A percentile compares a stretch with the other conserved stretches of the same genome.
Evolutionary conservation across 352 stramenopile species (phyloP).

Genomic region (Phytophthora lateralis): DNA sequence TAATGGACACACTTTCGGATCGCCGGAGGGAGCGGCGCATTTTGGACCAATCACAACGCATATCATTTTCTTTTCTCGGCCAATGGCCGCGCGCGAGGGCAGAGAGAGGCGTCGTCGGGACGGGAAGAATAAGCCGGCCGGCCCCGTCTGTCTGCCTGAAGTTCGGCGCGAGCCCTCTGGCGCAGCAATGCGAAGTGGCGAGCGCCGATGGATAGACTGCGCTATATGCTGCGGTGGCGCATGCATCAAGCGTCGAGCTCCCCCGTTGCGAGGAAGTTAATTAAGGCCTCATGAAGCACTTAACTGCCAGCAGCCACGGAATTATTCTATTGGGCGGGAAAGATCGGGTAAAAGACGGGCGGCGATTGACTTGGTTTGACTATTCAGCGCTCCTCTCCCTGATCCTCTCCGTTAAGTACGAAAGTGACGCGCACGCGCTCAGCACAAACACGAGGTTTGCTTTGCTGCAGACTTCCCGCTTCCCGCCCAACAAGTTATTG

Average conservation of each 20-base stretch:
- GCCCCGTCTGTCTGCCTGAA: constrained; percentile 40
- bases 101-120: constrained; percentile 17
- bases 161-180: constrained; percentile 30
- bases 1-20: constrained; percentile 50
- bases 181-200: constrained; percentile 30
- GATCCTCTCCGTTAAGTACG: constrained; percentile 21
- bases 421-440: constrained; percentile 10
- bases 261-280: background rate
- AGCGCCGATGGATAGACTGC: constrained; percentile 18
- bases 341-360: constrained; percentile 17
- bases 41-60: constrained; percentile 3
- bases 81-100: constrained; percentile 21
- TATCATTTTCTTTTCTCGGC: constrained; percentile 1
- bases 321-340: constrained; percentile 37
- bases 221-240: background rate
- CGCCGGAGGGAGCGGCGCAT: constrained; percentile 1
- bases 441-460: constrained; percentile 1
- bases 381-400: constrained; percentile 17
- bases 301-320: constrained; percentile 15
- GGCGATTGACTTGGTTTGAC: constrained; percentile 5
- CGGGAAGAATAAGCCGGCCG: constrained; percentile 7
- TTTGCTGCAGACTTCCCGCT: no score
- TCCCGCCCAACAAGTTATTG: no score
- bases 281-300: background rate
- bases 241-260: background rate